Percentiles rank a stretch among this genome's conserved stretches.
These are phyloP conservation scores for Acmispon strigosus DNA, from an alignment of 306 rosid species.

Conservation along the genomic window DNA sequence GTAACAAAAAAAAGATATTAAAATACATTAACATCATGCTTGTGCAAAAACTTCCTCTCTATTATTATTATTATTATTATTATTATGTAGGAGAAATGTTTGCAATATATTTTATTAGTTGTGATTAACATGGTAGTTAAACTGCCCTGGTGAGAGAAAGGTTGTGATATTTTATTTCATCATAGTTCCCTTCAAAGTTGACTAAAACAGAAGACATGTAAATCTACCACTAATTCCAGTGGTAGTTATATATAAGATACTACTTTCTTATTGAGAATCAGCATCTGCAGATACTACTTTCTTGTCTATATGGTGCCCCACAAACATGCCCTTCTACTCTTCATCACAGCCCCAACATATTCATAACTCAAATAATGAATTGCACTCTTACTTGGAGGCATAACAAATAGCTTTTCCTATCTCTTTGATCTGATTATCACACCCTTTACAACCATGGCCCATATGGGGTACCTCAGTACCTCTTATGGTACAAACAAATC, in stretches of 20 bases:
- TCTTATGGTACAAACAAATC: slow-evolving; percentile 8
- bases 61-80: no score
- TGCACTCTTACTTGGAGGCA: background rate
- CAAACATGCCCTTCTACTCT: background rate
- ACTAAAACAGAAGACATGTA: background rate
- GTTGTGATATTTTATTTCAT: background rate
- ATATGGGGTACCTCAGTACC: slow-evolving; percentile 21
- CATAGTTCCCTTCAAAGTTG: background rate
- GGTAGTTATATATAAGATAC: slow-evolving; percentile 18
- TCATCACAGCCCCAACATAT: background rate
- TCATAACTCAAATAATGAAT: background rate
- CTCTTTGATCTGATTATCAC: slow-evolving; percentile 9
- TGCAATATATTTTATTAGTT: no score
- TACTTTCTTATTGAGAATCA: slow-evolving; percentile 20
- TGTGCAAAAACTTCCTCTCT: no score
- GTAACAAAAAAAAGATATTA: no score
- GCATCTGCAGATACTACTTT: slow-evolving; percentile 22
- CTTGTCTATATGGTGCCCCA: slow-evolving; percentile 24
- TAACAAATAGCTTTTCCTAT: background rate
- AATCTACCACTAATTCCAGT: background rate
- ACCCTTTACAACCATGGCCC: slow-evolving; percentile 31
- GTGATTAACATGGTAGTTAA: background rate
- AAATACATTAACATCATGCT: no score
- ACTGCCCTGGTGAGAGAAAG: background rate
- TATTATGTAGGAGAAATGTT: no score